Evolutionary conservation across 1,284 basidiomycete species (phyloP), one percentile per base, ranked within the genome.

Genomic region (Irpex rosettiformis): DNA sequence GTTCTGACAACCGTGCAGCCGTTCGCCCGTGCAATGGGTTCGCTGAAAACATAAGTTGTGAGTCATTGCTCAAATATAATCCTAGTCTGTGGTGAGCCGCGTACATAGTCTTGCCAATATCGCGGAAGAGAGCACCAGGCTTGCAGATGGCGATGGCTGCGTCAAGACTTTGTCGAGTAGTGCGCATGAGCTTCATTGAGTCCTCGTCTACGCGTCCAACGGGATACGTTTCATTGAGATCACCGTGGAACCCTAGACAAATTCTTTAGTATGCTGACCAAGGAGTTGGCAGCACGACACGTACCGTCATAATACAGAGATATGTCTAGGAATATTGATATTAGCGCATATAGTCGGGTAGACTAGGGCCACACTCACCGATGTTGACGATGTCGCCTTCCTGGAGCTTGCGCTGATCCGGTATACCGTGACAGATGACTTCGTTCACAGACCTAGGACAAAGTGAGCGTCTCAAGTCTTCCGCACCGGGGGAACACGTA

Each of bases 351-450:
- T 5, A 21, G 6, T 24, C 8, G 27, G 24, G 16, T 3, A 25
- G n/a, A 47, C 11, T 25, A 13, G 27, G 13, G 30, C 21, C 22
- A 49, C 3, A 57, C 75, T 62, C 67, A 91, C 87, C 96, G 52
- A 96, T 84, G 73, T 97, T 97, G 71, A 97, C 78, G 66, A 98
- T 98, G 73, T 98, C 96, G 25, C 95, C 95, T 65, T 96, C 91
- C 66, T 83, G 80, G 55, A 97, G 75, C 64, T 89, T 92, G 58
- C 94, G 80, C 66, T 91, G 81, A 75, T 97, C 95, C 47, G 95
- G 95, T 64, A 98, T 97, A 57, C 94, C 94, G 73, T 99, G 97
- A 72, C 97, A 99, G 68, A 99, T 96, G 58, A 88, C 89, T 74
- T 99, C 97, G 74, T 99, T 99, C 45, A 99, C 78, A 27, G 93